phyloP scores from a whole-genome alignment of 2,329 filamentous ascomycete species.

The Neurospora crassa region DNA sequence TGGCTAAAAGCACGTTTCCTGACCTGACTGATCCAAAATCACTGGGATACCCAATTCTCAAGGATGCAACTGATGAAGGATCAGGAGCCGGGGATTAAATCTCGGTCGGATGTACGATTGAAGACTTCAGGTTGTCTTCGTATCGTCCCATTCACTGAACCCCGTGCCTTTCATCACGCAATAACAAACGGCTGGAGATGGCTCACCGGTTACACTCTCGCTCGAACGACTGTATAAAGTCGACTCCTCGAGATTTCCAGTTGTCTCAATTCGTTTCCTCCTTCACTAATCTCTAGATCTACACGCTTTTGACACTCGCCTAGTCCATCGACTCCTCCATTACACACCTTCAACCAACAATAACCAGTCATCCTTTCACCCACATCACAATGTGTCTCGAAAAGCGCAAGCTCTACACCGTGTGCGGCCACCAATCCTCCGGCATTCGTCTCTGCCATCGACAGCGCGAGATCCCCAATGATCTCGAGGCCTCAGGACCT shows the following conservation, averaged over 20 bases:
- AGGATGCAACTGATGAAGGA: background rate
- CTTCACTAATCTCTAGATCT: background rate
- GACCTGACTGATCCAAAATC: too few relatives aligned
- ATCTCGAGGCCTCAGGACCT: background rate
- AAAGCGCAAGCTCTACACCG: background rate
- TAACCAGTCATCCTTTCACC: background rate
- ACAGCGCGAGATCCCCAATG: background rate
- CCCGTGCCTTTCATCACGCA: background rate
- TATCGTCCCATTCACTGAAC: background rate
- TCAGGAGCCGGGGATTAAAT: background rate
- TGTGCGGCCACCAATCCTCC: background rate
- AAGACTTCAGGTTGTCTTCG: background rate
- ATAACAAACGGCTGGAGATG: background rate
- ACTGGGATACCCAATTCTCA: too few relatives aligned
- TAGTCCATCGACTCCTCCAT: background rate
- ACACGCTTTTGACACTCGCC: background rate
- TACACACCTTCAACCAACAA: background rate
- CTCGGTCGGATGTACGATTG: background rate
- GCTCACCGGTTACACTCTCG: too few relatives aligned
- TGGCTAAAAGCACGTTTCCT: background rate
- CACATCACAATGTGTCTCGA: background rate
- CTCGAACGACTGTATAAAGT: background rate
- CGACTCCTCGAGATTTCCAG: rapidly evolving
- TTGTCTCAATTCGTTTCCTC: background rate
- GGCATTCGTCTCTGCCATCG: background rate